Evolutionary conservation across 352 stramenopile species (phyloP).

Genomic region (Pythium phragmiticola): DNA sequence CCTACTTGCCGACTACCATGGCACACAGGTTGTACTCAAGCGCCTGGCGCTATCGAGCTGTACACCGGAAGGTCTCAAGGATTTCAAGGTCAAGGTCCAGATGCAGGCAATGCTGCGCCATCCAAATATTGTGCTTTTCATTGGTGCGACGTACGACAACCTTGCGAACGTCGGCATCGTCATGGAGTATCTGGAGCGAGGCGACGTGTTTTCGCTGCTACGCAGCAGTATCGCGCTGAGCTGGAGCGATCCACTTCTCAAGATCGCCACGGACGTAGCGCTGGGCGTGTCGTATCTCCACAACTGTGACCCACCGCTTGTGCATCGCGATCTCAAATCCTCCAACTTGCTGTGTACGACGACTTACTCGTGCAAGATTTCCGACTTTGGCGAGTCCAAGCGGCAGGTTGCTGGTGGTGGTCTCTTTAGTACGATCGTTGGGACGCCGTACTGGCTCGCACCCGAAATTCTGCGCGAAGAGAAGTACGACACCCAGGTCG

Average conservation of each 20-base stretch:
- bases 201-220: conserved; percentile 63
- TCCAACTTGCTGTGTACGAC: conserved; percentile 74
- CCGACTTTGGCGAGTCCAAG: conserved; percentile 81
- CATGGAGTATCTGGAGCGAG: conserved; percentile 76
- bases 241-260: conserved; percentile 75
- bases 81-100: conserved; percentile 81
- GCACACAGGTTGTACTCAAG: conserved; percentile 77
- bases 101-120: conserved; percentile 77
- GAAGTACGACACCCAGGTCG: conserved; percentile 77
- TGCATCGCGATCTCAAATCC: conserved; percentile 84
- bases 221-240: conserved; percentile 62
- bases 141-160: conserved; percentile 83
- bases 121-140: conserved; percentile 86
- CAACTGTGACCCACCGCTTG: conserved; percentile 73
- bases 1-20: conserved; percentile 71
- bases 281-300: conserved; percentile 80
- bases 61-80: conserved; percentile 54
- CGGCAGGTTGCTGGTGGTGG: conserved; percentile 40
- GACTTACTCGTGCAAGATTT: conserved; percentile 80
- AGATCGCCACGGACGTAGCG: conserved; percentile 82
- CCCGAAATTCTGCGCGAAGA: conserved; percentile 84
- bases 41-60: conserved; percentile 57
- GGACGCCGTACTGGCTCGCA: conserved; percentile 84
- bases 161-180: conserved; percentile 75
- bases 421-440: conserved; percentile 74